Percentiles rank a stretch among this genome's conserved stretches.
These are phyloP conservation scores for Beta corolliflora DNA, from an alignment of 179 eudicot species.

Conservation along the genomic window DNA sequence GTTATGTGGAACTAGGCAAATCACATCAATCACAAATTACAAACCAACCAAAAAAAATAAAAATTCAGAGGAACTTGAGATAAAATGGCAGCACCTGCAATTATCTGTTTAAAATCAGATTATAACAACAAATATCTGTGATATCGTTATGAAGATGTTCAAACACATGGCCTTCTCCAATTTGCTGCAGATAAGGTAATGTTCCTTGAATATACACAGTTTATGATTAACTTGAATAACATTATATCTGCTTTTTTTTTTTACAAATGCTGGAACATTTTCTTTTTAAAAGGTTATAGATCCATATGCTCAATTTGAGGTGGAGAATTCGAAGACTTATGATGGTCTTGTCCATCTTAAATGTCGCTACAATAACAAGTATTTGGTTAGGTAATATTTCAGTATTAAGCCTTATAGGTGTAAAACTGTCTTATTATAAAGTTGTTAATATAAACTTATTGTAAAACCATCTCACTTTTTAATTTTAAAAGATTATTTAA, in stretches of 20 bases:
- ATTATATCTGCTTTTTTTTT: too few species aligned
- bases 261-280: too few species aligned
- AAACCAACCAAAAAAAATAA: too few species aligned
- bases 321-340: neutral
- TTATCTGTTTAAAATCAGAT: neutral
- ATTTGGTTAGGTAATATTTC: conserved; percentile 16
- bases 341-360: conserved; percentile 21
- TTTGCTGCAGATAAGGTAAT: neutral
- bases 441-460: neutral
- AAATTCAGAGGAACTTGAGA: too few species aligned
- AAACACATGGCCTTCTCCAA: conserved; percentile 12
- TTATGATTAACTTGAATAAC: too few species aligned
- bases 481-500: too few species aligned
- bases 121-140: conserved; percentile 17
- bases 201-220: too few species aligned
- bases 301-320: conserved; percentile 18
- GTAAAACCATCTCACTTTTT: too few species aligned
- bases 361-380: conserved; percentile 19
- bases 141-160: neutral
- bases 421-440: neutral
- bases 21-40: too few species aligned
- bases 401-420: neutral
- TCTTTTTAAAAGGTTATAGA: neutral
- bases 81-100: too few species aligned
- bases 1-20: too few species aligned